A percentile compares a stretch with the other conserved stretches of the same genome.
Evolutionary conservation across 257 asterid genomes (phyloP).

Genomic region (Solanum paucissectum): DNA sequence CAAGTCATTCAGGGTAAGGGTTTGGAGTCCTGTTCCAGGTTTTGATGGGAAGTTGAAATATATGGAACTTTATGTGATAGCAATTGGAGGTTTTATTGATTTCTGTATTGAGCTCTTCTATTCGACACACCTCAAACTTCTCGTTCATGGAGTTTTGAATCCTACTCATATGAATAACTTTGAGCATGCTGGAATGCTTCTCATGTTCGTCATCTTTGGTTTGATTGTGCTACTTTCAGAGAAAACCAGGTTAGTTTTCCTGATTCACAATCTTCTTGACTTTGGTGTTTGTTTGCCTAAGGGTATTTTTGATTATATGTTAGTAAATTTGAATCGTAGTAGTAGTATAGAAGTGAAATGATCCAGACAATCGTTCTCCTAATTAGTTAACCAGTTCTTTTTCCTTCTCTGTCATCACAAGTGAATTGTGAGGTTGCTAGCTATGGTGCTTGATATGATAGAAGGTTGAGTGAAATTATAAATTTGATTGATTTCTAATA

Average conservation of each 20-base stretch:
- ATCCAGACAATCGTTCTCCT: neutral
- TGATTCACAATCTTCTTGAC: slow-evolving; percentile 9
- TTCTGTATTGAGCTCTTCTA: slow-evolving; percentile 80
- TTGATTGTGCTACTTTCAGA: slow-evolving; percentile 58
- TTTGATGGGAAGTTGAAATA: slow-evolving; percentile 59
- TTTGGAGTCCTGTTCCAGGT: slow-evolving; percentile 88
- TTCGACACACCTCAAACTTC: slow-evolving; percentile 75
- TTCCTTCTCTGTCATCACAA: neutral
- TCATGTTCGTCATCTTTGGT: slow-evolving; percentile 89
- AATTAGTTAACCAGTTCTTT: neutral
- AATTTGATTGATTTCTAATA: neutral
- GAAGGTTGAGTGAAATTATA: neutral
- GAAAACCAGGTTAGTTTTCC: slow-evolving; percentile 60
- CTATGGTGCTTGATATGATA: neutral
- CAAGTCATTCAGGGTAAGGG: slow-evolving; percentile 60
- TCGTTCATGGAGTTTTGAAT: slow-evolving; percentile 72
- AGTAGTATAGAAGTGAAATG: neutral
- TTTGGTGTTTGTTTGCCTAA: neutral
- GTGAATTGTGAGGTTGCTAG: neutral
- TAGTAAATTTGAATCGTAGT: neutral
- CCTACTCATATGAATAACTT: slow-evolving; percentile 89
- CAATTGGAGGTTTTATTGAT: slow-evolving; percentile 72
- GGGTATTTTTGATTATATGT: neutral
- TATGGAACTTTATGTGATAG: slow-evolving; percentile 85
- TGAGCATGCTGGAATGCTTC: slow-evolving; percentile 96